Conservation (phyloP, 257 asterid species). For the Nicotiana tabacum region DNA sequence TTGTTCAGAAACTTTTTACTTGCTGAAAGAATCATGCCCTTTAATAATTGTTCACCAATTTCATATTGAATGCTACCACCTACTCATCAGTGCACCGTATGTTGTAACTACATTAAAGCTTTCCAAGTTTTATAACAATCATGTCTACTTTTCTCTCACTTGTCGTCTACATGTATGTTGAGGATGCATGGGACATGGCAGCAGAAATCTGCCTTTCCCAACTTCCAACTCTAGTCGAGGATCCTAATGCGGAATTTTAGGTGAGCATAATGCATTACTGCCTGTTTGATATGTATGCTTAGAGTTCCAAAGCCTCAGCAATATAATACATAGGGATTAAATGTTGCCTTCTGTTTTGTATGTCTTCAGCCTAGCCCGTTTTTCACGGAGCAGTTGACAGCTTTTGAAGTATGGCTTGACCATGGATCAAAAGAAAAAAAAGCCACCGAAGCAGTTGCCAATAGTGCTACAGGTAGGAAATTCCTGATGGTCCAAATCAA, state of each 20-base stretch:
- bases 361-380: constrained; percentile 86
- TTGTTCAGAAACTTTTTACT: constrained; percentile 90
- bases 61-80: constrained; percentile 85
- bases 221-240: constrained; percentile 82
- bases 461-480: constrained; percentile 89
- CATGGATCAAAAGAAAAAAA: constrained; percentile 95
- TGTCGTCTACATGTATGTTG: constrained; percentile 22
- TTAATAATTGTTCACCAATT: constrained; percentile 96
- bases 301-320: neutral
- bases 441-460: constrained; percentile 93
- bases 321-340: neutral
- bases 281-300: neutral
- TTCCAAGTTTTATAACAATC: neutral
- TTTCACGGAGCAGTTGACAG: constrained; percentile 71
- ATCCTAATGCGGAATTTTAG: constrained; percentile 95
- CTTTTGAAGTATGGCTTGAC: constrained; percentile 99
- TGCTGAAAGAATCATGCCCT: constrained; percentile 97
- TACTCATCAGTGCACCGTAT: constrained; percentile 93
- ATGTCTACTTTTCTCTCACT: constrained; percentile 14
- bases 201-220: constrained; percentile 98
- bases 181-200: constrained; percentile 99
- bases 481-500: constrained; percentile 8
- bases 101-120: constrained; percentile 51
- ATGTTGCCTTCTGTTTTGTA: neutral
- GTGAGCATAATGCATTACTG: constrained; percentile 24